Percentiles rank a stretch among this genome's conserved stretches.
Evolutionary conservation across 2,329 filamentous ascomycete genomes (phyloP).

Genomic region (Pseudopyricularia javanii): DNA sequence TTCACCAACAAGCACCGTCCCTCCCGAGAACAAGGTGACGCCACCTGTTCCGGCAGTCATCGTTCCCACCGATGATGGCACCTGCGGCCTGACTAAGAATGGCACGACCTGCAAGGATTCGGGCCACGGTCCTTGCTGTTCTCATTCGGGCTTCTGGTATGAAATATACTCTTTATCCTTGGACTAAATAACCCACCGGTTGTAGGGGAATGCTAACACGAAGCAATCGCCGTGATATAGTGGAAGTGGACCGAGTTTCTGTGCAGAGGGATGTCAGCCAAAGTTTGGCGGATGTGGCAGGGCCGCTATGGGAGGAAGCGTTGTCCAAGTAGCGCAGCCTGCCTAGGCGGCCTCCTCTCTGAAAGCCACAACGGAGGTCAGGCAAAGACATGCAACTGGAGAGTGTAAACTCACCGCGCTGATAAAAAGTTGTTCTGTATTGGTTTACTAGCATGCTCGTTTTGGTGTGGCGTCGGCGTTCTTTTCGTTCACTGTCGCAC

Average conservation of each 20-base stretch:
- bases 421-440: too few relatives aligned
- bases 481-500: too few relatives aligned
- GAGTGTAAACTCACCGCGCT: too few relatives aligned
- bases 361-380: too few relatives aligned
- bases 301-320: background rate
- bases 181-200: background rate
- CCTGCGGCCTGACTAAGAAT: background rate
- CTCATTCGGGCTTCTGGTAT: background rate
- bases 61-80: background rate
- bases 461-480: too few relatives aligned
- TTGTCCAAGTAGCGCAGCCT: background rate
- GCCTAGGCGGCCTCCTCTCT: too few relatives aligned
- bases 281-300: background rate
- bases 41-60: background rate
- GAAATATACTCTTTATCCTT: background rate
- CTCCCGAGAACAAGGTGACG: background rate
- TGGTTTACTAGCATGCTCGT: too few relatives aligned
- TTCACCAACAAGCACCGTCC: too few relatives aligned
- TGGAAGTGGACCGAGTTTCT: background rate
- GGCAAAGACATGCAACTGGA: too few relatives aligned
- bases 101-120: background rate
- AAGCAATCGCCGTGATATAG: too few relatives aligned
- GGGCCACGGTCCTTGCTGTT: background rate
- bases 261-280: background rate
- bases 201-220: too few relatives aligned